Conservation (phyloP, 257 asterid genomes). For the Solanum corneliomulleri region DNA sequence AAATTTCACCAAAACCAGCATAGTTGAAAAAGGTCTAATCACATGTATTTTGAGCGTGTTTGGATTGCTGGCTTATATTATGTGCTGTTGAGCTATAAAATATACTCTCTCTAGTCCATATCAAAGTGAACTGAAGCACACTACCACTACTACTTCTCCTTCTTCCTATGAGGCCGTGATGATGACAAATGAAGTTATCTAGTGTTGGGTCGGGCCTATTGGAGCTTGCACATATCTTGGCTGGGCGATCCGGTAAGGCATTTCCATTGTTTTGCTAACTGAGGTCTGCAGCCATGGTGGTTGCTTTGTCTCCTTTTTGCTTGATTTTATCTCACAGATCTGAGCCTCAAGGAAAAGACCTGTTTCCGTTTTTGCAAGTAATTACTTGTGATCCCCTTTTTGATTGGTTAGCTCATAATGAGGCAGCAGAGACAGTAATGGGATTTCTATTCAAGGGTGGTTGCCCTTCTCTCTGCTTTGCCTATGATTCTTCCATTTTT, state of each 20-base stretch:
- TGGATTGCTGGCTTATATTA: background rate
- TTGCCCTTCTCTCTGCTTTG: constrained; percentile 34
- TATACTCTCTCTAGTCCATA: background rate
- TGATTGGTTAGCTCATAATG: background rate
- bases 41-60: background rate
- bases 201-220: background rate
- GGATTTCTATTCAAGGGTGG: constrained; percentile 30
- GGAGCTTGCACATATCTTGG: background rate
- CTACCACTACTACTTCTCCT: background rate
- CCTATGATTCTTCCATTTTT: constrained; percentile 3
- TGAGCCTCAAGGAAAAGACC: background rate
- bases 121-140: background rate
- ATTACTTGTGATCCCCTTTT: background rate
- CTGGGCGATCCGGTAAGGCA: background rate
- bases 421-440: background rate
- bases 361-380: background rate
- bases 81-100: background rate
- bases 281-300: background rate
- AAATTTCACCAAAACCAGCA: background rate
- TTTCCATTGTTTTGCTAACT: background rate
- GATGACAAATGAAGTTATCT: background rate
- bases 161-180: background rate
- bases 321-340: background rate
- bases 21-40: background rate
- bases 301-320: background rate